Evolutionary conservation across 2,329 filamentous ascomycete genomes (phyloP), one percentile per base, ranked within the genome.

Genomic region (Hymenoscyphus occultus): DNA sequence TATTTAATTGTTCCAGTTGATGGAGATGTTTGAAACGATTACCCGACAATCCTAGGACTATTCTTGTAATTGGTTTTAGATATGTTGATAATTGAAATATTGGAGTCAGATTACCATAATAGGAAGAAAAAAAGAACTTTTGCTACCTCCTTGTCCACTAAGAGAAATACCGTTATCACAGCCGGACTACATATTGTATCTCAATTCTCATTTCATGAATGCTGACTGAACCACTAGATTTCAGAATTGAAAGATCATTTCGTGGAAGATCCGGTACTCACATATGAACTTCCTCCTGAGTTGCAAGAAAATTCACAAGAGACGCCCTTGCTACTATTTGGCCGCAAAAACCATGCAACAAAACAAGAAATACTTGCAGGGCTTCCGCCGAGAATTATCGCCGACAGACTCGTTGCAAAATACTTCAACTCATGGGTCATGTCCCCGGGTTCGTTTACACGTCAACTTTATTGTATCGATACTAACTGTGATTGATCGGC

Each of bases 201-300:
- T 28, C 22, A 28, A 28, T 28, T 28, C 22, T 28, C 22, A 28
- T 28, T 51, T 16, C 16, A 35, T n/a, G 32, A 42, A 42, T 40
- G 31, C 40, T 63, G 40, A 65, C 10, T 22, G 4, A 9, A 10
- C 13, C 48, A 22, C 5, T 68, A 85, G 81, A 85, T 86, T 56
- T 81, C 85, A 68, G 83, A 85, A 58, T 74, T 86, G 22, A 84
- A 85, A 72, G 78, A 76, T 64, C 85, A 83, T 68, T 85, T 86
- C 72, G 82, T 84, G 74, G 56, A 73, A 71, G 60, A 65, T 12
- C 13, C 39, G 32, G 40, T n/a, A 35, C 48, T 13, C 51, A 9
- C 13, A 16, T 14, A 62, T 7, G 54, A 48, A n/a, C 16, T 28
- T n/a, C 7, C 2, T 77, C 79, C n/a, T 76, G 71, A 59, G 14